Conservation (phyloP, 2,329 filamentous ascomycete species). For the Amauroascus verrucosus region DNA sequence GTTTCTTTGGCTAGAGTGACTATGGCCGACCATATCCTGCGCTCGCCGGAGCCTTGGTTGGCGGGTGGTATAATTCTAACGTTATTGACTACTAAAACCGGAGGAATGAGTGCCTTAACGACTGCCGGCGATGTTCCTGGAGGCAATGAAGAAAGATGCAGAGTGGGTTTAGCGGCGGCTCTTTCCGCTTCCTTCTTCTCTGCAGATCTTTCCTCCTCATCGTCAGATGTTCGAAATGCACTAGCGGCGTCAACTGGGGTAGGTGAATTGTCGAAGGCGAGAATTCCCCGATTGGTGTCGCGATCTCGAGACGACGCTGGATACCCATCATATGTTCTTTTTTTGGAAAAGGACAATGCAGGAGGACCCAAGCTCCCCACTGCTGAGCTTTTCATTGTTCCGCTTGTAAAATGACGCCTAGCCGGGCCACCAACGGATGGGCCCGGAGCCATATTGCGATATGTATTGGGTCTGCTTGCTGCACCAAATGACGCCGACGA, state of each 20-base stretch:
- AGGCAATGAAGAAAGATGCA: conserved; percentile 46
- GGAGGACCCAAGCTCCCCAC: conserved; percentile 40
- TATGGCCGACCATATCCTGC: conserved; percentile 65
- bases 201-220: conserved; percentile 36
- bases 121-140: conserved; percentile 42
- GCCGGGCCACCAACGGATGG: conserved; percentile 32
- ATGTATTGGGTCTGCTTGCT: conserved; percentile 18
- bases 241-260: conserved; percentile 26
- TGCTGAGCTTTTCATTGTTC: conserved; percentile 40
- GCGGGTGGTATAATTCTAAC: conserved; percentile 59
- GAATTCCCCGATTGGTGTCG: conserved; percentile 29
- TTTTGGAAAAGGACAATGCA: conserved; percentile 33
- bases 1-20: conserved; percentile 73
- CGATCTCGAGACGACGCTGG: conserved; percentile 31
- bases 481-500: conserved; percentile 15
- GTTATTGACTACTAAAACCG: conserved; percentile 56
- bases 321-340: conserved; percentile 37
- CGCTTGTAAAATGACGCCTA: conserved; percentile 53
- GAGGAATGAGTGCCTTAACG: conserved; percentile 41
- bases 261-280: conserved; percentile 33
- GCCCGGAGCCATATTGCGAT: conserved; percentile 25
- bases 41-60: conserved; percentile 40
- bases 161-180: conserved; percentile 44
- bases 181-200: conserved; percentile 37
- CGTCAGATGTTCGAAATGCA: conserved; percentile 34